These are phyloP conservation scores for Pyrus hybrid DNA, from an alignment of 331 rosid species.

Conservation along the genomic window DNA sequence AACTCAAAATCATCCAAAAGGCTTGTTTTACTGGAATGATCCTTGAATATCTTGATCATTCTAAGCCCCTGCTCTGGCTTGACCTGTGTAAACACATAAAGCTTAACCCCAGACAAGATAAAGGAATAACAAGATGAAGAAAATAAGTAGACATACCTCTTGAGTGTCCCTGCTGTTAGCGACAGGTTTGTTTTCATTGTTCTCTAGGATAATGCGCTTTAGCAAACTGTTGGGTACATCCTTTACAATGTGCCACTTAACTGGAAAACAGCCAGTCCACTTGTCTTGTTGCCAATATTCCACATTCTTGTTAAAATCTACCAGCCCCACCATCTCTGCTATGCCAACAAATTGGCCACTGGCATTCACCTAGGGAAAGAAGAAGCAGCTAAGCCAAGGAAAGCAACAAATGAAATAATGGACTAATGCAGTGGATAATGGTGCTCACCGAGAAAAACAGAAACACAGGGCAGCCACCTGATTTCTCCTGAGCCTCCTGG, in stretches of 20 bases:
- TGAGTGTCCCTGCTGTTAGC: conserved; percentile 70
- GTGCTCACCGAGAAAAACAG: conserved; percentile 49
- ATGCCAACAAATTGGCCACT: conserved; percentile 69
- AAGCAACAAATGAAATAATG: neutral
- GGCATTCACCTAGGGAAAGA: conserved; percentile 44
- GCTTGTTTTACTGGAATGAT: conserved; percentile 39
- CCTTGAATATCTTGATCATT: conserved; percentile 47
- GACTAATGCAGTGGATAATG: neutral
- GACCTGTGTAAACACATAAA: conserved; percentile 24
- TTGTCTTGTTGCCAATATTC: conserved; percentile 69
- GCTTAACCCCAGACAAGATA: neutral
- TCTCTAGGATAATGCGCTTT: conserved; percentile 53
- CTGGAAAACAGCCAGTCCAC: conserved; percentile 67
- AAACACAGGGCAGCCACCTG: conserved; percentile 40
- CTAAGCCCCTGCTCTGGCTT: conserved; percentile 41
- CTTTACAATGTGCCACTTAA: conserved; percentile 65
- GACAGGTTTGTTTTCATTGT: conserved; percentile 65
- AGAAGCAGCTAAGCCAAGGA: neutral
- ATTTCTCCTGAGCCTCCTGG: conserved; percentile 41
- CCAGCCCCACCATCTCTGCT: conserved; percentile 63
- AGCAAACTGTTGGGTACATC: conserved; percentile 47
- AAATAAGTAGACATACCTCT: conserved; percentile 39
- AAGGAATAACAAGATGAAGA: neutral
- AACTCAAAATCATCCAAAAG: conserved; percentile 63
- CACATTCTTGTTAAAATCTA: conserved; percentile 43